Conservation (phyloP, 805 yeast species). For the Cyberlindnera maritima region DNA sequence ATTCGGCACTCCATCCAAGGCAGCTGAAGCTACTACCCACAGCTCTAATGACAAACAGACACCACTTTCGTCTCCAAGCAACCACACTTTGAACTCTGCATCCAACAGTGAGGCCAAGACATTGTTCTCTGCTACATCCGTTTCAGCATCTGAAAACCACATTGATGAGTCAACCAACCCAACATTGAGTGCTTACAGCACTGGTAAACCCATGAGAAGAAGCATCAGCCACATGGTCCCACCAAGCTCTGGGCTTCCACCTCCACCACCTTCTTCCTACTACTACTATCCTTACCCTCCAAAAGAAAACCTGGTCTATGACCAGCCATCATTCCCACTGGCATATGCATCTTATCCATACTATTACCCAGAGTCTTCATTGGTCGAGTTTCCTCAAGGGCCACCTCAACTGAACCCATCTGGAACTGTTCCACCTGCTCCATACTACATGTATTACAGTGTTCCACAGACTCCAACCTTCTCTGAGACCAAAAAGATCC, state of each 20-base stretch:
- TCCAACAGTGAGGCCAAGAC: constrained; percentile 28
- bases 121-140: constrained; percentile 24
- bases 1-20: constrained; percentile 8
- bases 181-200: constrained; percentile 16
- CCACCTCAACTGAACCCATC: constrained; percentile 15
- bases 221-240: constrained; percentile 13
- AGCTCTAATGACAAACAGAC: constrained; percentile 15
- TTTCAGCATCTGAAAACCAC: constrained; percentile 23
- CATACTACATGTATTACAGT: constrained; percentile 31
- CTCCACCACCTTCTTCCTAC: constrained; percentile 28
- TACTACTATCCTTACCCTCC: constrained; percentile 33
- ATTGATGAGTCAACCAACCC: constrained; percentile 19
- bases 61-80: constrained; percentile 29
- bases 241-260: constrained; percentile 14
- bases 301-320: constrained; percentile 26
- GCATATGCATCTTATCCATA: constrained; percentile 26
- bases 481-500: constrained; percentile 9
- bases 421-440: constrained; percentile 25
- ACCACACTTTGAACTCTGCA: constrained; percentile 19
- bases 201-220: constrained; percentile 19
- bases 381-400: constrained; percentile 20
- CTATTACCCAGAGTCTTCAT: constrained; percentile 22
- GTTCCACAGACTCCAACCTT: constrained; percentile 24
- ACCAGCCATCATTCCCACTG: constrained; percentile 20
- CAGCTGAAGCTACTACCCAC: constrained; percentile 2